Conservation (phyloP, 345 rosid genomes). For the Boechera retrofracta region DNA sequence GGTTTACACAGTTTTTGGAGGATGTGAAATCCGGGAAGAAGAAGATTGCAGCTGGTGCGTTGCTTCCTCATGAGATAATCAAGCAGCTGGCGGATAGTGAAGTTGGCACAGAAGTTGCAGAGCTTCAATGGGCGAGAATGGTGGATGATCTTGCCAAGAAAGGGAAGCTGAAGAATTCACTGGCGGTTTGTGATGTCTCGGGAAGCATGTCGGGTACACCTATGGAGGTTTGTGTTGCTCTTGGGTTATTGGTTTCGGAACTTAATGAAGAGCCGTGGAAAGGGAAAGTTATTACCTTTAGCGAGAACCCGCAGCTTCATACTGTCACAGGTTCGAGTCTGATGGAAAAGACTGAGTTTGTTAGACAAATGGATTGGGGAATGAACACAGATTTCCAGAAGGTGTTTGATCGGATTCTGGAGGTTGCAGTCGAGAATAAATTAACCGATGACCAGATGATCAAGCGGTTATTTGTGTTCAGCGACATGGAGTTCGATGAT, state of each 20-base stretch:
- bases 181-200: background rate
- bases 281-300: conserved; percentile 8
- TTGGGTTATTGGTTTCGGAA: background rate
- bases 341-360: background rate
- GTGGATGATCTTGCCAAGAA: conserved; percentile 6
- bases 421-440: background rate
- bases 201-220: conserved; percentile 1
- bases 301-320: background rate
- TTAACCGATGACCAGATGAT: background rate
- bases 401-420: background rate
- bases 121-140: conserved; percentile 8
- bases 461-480: conserved; percentile 2
- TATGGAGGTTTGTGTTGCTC: background rate
- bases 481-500: background rate
- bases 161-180: background rate
- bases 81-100: background rate
- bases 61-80: conserved; percentile 4
- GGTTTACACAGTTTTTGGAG: background rate
- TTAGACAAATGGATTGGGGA: background rate
- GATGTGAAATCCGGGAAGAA: background rate
- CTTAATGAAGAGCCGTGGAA: conserved; percentile 7
- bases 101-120: background rate
- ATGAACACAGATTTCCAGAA: background rate
- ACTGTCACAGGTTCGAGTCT: background rate
- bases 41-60: conserved; percentile 4